Evolutionary conservation across 345 rosid genomes (phyloP).

Genomic region (Populus alba): DNA sequence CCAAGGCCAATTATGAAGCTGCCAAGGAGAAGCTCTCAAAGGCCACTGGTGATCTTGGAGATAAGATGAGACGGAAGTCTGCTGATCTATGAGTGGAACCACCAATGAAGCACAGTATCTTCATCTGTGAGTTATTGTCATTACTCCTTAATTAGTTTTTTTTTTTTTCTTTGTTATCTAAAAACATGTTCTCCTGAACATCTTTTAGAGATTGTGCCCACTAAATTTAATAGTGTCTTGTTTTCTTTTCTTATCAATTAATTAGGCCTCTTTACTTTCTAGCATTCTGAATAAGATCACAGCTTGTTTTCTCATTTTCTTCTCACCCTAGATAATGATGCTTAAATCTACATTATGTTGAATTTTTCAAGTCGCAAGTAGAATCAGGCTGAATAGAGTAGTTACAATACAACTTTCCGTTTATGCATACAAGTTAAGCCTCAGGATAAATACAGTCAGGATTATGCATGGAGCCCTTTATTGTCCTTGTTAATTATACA

Average conservation of each 20-base stretch:
- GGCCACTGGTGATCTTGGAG: constrained; percentile 45
- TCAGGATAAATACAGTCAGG: too few relatives aligned
- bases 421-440: too few relatives aligned
- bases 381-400: too few relatives aligned
- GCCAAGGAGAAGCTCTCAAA: constrained; percentile 52
- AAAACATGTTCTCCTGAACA: background rate
- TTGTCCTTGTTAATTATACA: too few relatives aligned
- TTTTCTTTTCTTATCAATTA: background rate
- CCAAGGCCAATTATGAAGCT: constrained; percentile 35
- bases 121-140: constrained; percentile 17
- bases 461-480: too few relatives aligned
- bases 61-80: constrained; percentile 24
- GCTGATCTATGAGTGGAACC: constrained; percentile 25
- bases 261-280: background rate
- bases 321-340: too few relatives aligned
- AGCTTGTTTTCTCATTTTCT: background rate
- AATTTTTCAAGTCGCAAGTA: too few relatives aligned
- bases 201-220: background rate
- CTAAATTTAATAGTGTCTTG: background rate
- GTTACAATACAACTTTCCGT: too few relatives aligned
- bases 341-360: too few relatives aligned
- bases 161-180: background rate
- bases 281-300: background rate
- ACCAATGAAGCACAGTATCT: background rate
- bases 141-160: background rate